Base-by-base conservation (phyloP, 2,329 filamentous ascomycete species). In the Huntiella moniliformis region DNA sequence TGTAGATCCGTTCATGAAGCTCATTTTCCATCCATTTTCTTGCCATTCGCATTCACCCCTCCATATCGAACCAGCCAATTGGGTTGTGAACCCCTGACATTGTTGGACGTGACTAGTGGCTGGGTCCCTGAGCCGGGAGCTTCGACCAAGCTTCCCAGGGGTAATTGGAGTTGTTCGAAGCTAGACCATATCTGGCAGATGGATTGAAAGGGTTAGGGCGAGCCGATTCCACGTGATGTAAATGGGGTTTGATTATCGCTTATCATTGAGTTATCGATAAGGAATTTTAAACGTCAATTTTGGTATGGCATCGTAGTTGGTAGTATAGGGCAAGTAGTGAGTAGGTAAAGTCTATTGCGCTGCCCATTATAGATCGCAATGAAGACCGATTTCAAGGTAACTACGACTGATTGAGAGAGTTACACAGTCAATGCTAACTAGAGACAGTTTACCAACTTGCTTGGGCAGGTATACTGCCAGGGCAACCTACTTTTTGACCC, bases 341-440 rank as follows among this genome's bases (percentile, higher is more conserved):
- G 7, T 17, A 45, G 34, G 18, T 38, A 8, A 16, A 38, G 31
- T 22, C 42, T 7, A 34, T 10, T 17, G 38, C 37, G 17, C 35
- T 38, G 18, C 6, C 15, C 22, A 22, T 17, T 18, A 38, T 13
- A 45, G 39, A 56, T 62, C 60, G 77, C 63, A 61, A 98, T 98
- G 91, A 98, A 96, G 82, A 96, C 87, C 54, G 88, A 96, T 66
- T 98, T 96, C 64, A 92, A 91, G 77, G 88, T 92, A 65, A 52
- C 62, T 49, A 22, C 10, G 18, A 31, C 11, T 10, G 5, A 33
- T 16, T 6, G 10, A 39, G 17, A 32, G 10, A 3, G 33, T 34
- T 31, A 31, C 33, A 5, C 13, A 15, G 8, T 13, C 15, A 11
- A 15, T 47, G 28, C 31, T 47, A 49, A 38, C 34, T 31, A 17